Conservation (phyloP, 306 rosid genomes). For the Glycyrrhiza uralensis region DNA sequence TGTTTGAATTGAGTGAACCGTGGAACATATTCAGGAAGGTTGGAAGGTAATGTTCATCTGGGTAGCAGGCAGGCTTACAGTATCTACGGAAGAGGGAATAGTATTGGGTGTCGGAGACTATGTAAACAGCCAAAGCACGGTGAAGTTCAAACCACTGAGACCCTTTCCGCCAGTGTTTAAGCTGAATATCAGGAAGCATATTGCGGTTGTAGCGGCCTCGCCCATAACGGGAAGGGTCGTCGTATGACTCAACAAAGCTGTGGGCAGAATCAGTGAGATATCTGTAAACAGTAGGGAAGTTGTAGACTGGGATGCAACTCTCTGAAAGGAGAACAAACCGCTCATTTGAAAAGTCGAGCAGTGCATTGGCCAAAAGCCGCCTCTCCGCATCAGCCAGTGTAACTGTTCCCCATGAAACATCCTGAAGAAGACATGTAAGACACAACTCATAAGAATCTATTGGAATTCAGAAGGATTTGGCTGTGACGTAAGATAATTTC, state of each 20-base stretch:
- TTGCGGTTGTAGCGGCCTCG: constrained; percentile 83
- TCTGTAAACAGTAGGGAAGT: constrained; percentile 70
- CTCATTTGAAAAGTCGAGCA: constrained; percentile 86
- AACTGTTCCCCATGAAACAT: constrained; percentile 79
- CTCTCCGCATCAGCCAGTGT: constrained; percentile 83
- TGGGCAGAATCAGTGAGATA: constrained; percentile 59
- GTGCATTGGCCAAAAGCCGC: constrained; percentile 87
- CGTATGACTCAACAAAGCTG: constrained; percentile 86
- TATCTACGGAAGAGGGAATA: constrained; percentile 61
- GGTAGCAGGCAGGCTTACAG: constrained; percentile 93
- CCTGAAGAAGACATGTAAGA: constrained; percentile 37
- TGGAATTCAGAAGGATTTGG: background rate
- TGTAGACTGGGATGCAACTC: constrained; percentile 89
- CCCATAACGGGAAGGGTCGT: constrained; percentile 81
- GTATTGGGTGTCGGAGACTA: constrained; percentile 60
- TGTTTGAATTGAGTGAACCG: constrained; percentile 66
- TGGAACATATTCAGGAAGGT: constrained; percentile 81
- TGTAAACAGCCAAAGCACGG: constrained; percentile 51
- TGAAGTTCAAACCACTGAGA: constrained; percentile 85
- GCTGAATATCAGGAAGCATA: constrained; percentile 79
- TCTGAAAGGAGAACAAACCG: constrained; percentile 88
- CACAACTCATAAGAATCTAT: background rate
- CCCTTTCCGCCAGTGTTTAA: constrained; percentile 85
- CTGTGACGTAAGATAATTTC: too few relatives aligned
- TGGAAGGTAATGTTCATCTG: constrained; percentile 89